Conservation (phyloP, 805 yeast species). For the Clavispora asparagi region DNA sequence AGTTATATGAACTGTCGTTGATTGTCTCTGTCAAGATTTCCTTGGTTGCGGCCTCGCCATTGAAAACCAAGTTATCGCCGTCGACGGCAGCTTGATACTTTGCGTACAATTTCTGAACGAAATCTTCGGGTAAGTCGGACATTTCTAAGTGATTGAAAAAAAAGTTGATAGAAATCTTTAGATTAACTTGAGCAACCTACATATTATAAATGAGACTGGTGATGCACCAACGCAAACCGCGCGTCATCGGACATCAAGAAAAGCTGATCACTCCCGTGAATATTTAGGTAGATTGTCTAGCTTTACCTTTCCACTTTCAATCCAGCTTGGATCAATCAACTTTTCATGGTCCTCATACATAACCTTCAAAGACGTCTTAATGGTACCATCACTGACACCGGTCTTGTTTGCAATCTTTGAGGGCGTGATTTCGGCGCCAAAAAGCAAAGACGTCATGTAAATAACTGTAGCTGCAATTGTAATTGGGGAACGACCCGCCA, state of each 20-base stretch:
- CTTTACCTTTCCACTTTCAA: constrained; percentile 59
- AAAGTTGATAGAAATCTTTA: neutral
- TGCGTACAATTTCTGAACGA: constrained; percentile 27
- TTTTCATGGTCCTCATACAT: constrained; percentile 63
- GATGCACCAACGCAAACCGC: neutral
- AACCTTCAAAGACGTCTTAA: constrained; percentile 83
- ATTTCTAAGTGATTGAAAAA: neutral
- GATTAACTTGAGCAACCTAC: neutral
- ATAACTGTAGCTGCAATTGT: constrained; percentile 97
- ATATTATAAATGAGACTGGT: neutral
- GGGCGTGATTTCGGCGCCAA: constrained; percentile 71
- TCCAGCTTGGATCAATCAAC: constrained; percentile 75
- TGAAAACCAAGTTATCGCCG: constrained; percentile 44
- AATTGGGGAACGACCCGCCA: constrained; percentile 95
- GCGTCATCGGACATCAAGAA: neutral
- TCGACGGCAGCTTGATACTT: constrained; percentile 47
- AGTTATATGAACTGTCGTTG: constrained; percentile 11
- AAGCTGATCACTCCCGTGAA: neutral
- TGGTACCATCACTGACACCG: constrained; percentile 97
- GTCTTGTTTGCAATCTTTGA: constrained; percentile 83
- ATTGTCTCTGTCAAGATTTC: constrained; percentile 5
- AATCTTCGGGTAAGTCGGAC: constrained; percentile 29
- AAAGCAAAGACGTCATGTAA: constrained; percentile 88
- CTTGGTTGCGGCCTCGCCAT: constrained; percentile 41
- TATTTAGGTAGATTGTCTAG: constrained; percentile 37